Evolutionary conservation across 352 stramenopile species (phyloP).

Genomic region (Pythium sukuiense): DNA sequence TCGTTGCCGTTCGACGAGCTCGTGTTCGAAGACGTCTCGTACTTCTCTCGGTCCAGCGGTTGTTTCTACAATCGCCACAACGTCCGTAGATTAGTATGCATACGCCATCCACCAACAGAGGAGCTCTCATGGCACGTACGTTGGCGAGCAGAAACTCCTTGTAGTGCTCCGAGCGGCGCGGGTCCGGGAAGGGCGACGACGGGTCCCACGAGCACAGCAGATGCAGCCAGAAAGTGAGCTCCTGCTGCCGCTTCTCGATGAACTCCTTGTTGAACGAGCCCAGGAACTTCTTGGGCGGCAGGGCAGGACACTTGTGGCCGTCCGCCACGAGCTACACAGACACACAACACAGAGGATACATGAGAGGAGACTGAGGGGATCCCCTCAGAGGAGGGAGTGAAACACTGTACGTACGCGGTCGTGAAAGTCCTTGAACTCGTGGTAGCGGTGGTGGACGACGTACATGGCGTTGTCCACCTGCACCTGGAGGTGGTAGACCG

Average conservation of each 20-base stretch:
- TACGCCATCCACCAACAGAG: not conserved
- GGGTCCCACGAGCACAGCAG: conserved; percentile 77
- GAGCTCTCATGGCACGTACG: conserved; percentile 32
- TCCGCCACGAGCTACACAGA: conserved; percentile 55
- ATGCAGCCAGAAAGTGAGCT: conserved; percentile 86
- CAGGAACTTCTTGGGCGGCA: conserved; percentile 89
- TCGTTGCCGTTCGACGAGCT: conserved; percentile 38
- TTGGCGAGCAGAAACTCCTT: conserved; percentile 81
- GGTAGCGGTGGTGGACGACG: conserved; percentile 82
- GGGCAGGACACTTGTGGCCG: conserved; percentile 71
- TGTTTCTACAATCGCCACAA: conserved; percentile 53
- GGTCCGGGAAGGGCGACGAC: conserved; percentile 57
- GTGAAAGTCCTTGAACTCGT: conserved; percentile 89
- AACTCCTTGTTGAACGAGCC: conserved; percentile 90
- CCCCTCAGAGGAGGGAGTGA: no score
- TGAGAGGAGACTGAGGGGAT: not conserved
- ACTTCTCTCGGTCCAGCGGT: conserved; percentile 48
- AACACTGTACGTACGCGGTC: conserved; percentile 53
- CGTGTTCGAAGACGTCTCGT: conserved; percentile 22
- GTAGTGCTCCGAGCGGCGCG: conserved; percentile 68
- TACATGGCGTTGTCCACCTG: conserved; percentile 76
- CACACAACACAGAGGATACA: not conserved
- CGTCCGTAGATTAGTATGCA: not conserved
- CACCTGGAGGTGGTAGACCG: conserved; percentile 84
- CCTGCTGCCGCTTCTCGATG: conserved; percentile 87